Evolutionary conservation across 2,329 filamentous ascomycete genomes (phyloP), one percentile per base, ranked within the genome.

Genomic region (Ophiostoma angusticollis): DNA sequence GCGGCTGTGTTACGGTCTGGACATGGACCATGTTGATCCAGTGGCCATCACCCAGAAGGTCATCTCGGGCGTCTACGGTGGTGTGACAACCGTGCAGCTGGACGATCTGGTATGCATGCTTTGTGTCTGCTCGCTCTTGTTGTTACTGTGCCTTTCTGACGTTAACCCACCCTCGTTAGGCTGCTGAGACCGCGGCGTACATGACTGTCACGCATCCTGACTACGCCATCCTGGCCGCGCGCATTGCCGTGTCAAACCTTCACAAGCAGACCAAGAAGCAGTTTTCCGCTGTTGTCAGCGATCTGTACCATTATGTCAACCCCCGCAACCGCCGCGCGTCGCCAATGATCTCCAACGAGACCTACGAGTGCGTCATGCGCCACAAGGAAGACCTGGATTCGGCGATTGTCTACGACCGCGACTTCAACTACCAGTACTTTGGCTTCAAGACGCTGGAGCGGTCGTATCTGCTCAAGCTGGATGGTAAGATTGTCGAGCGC

Each of bases 221-320:
- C 67, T 98, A 98, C 61, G 91, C 91, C 59, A 93, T 96, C 58
- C 85, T 98, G 43, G 91, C 91, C 49, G 91, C 91, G 50, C 87
- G 91, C 65, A 96, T 98, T 58, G 91, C 91, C 52, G 91, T 98
- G 40, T 98, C 91, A 56, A 98, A 98, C 68, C 81, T 98, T 44
- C 91, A 98, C 79, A 98, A 98, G 69, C 91, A 98, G 73, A 98
- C 91, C 49, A 96, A 96, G 76, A 98, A 98, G 73, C 89, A 96
- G 60, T 98, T 93, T 70, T 96, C 91, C n/a, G 71, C 84, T 35
- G 91, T 98, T 44, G 74, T 98, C 52, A 80, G 77, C 53, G 91
- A 98, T 55, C 77, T 98, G 30, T 95, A 89, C 67, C 74, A 91
- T 68, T 98, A 95, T 62, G 69, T 93, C 62, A 98, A 98, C 68